Base-by-base conservation (phyloP, 176 grass and related monocot species). In the Oryza punctata region DNA sequence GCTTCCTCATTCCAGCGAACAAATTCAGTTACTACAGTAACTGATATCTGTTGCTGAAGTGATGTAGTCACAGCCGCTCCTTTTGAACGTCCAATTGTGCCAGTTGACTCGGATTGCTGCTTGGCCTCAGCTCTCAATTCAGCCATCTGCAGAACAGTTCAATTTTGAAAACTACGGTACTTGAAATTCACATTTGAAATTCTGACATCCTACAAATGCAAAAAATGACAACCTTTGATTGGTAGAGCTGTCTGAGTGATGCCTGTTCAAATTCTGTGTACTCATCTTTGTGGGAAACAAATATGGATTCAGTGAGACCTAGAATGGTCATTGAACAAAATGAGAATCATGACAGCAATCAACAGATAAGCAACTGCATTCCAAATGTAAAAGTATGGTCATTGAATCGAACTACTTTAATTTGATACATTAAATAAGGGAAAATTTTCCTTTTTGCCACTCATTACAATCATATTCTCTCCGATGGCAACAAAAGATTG, bases 1-100 rank as follows among this genome's bases (percentile, higher is more conserved):
- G 93, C 96, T 87, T 99, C 96, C 81, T 99, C 96, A 68, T 96
- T 99, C 96, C 96, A 99, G 38, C 88, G 89, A 80, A 96, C 93
- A 87, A 96, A 94, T 46, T 99, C 96, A 29, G 89, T 96, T 21
- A 99, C 91, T 84, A 99, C 83, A 85, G 96, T 99, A 78, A 99
- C 93, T 75, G 93, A 96, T 90, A 99, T 92, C 75, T 92, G 91
- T 78, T 99, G 96, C 46, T 88, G 86, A 45, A 91, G 60, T 77
- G 91, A 85, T 82, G 88, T 81, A 77, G 75, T 95, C 75, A 85
- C 75, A 63, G 93, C 71, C 82, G 89, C 85, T 81, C 89, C 87
- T 87, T 94, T 99, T 41, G 96, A 86, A 71, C 96, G 93, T 52
- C 91, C 92, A 13, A 92, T 89, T n/a, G 96, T 90, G 33, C 96